A percentile compares a stretch with the other conserved stretches of the same genome.
phyloP scores from a whole-genome alignment of 2,329 filamentous ascomycete genomes.

The Lachnellula suecica region DNA sequence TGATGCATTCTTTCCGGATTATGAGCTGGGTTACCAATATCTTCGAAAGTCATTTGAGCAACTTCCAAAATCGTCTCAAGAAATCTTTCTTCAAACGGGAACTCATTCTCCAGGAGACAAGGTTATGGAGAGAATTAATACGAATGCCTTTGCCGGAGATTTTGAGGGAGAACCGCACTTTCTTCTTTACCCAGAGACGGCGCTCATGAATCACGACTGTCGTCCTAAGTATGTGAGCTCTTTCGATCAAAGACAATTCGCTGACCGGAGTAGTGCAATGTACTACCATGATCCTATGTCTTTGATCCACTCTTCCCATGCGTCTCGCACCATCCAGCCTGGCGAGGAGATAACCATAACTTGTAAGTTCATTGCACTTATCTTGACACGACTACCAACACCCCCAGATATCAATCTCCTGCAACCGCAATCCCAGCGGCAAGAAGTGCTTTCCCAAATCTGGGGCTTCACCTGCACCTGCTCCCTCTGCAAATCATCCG shows the following conservation, averaged over 20 bases:
- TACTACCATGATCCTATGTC: constrained; percentile 38
- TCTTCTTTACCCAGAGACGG: constrained; percentile 29
- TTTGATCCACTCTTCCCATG: constrained; percentile 37
- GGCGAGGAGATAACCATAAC: constrained; percentile 43
- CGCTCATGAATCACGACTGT: constrained; percentile 42
- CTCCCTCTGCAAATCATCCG: constrained; percentile 32
- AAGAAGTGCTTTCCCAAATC: constrained; percentile 29
- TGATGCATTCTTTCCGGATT: constrained; percentile 25
- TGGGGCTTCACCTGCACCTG: constrained; percentile 44
- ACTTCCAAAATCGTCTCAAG: constrained; percentile 18
- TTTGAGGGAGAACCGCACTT: constrained; percentile 27
- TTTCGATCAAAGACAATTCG: background rate
- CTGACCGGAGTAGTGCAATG: constrained; percentile 24
- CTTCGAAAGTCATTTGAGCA: constrained; percentile 25
- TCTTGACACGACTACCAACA: background rate
- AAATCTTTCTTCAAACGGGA: constrained; percentile 22
- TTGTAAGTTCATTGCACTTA: constrained; percentile 26
- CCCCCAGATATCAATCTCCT: constrained; percentile 30
- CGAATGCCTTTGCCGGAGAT: constrained; percentile 28
- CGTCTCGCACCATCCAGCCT: constrained; percentile 36
- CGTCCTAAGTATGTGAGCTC: constrained; percentile 37
- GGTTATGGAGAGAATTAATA: constrained; percentile 30
- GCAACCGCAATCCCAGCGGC: constrained; percentile 32
- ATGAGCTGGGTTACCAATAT: constrained; percentile 21
- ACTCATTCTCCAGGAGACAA: constrained; percentile 21